phyloP scores from a whole-genome alignment of 1,284 basidiomycete genomes.

The Pyrrhoderma noxium region DNA sequence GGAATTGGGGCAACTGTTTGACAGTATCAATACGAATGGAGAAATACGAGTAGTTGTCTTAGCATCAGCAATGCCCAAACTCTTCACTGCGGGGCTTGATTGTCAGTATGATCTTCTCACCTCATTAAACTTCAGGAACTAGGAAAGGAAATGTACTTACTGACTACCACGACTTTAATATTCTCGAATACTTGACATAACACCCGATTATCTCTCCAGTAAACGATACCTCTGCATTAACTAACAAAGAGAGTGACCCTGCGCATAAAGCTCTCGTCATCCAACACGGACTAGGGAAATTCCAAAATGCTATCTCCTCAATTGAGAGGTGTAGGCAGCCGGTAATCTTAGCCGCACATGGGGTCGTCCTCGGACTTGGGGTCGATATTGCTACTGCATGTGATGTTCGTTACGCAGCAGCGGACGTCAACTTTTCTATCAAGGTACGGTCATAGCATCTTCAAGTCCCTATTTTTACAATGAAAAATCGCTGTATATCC shows the following conservation, averaged over 20 bases:
- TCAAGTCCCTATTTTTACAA: too few relatives aligned
- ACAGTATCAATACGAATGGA: constrained; percentile 45
- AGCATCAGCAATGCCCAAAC: constrained; percentile 59
- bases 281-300: constrained; percentile 47
- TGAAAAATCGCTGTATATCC: not conserved
- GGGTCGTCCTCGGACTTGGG: constrained; percentile 68
- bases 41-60: constrained; percentile 68
- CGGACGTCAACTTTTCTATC: constrained; percentile 63
- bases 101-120: constrained; percentile 37
- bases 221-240: constrained; percentile 20
- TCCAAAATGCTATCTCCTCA: constrained; percentile 68
- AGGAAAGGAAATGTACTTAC: too few relatives aligned
- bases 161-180: too few relatives aligned
- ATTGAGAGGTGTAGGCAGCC: constrained; percentile 74
- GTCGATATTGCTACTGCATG: constrained; percentile 74
- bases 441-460: constrained; percentile 42
- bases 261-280: constrained; percentile 48
- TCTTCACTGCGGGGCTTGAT: constrained; percentile 80
- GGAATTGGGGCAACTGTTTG: constrained; percentile 58
- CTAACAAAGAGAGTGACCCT: constrained; percentile 33
- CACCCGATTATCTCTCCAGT: constrained; percentile 9
- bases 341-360: constrained; percentile 81
- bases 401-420: constrained; percentile 74
- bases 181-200: not conserved
- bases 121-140: too few relatives aligned